Evolutionary conservation across 306 rosid genomes (phyloP).

Genomic region (Amphicarpaea edgeworthii): DNA sequence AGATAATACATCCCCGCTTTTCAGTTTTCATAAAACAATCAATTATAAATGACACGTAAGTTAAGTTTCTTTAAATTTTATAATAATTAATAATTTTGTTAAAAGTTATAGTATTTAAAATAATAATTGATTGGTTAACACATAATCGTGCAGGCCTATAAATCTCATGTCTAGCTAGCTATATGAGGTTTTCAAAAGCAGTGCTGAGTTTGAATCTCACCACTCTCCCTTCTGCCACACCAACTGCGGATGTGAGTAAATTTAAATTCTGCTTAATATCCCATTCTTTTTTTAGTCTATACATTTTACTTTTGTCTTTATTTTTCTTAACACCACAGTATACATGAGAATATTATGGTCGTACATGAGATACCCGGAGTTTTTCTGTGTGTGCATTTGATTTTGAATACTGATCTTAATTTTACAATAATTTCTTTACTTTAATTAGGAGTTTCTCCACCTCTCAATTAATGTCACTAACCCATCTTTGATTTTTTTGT

Average conservation of each 20-base stretch:
- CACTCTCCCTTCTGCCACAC: conserved; percentile 75
- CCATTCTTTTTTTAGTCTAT: background rate
- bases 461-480: too few relatives aligned
- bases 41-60: too few relatives aligned
- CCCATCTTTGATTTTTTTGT: too few relatives aligned
- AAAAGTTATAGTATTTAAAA: too few relatives aligned
- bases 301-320: background rate
- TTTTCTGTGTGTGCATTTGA: background rate
- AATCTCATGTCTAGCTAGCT: conserved; percentile 64
- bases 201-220: conserved; percentile 63
- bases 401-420: conserved; percentile 7
- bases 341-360: background rate
- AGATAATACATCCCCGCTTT: too few relatives aligned
- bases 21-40: too few relatives aligned
- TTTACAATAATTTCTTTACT: background rate
- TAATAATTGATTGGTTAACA: too few relatives aligned
- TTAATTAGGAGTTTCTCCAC: too few relatives aligned
- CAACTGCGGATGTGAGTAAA: conserved; percentile 73
- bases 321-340: background rate
- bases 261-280: background rate
- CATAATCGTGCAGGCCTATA: too few relatives aligned
- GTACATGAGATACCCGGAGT: background rate
- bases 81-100: too few relatives aligned
- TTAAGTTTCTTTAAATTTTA: too few relatives aligned
- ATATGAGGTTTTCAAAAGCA: conserved; percentile 42